Percentiles rank a stretch among this genome's conserved stretches.
Conservation (phyloP, 768 basidiomycete species). For the Phanerochaete carnosa region DNA sequence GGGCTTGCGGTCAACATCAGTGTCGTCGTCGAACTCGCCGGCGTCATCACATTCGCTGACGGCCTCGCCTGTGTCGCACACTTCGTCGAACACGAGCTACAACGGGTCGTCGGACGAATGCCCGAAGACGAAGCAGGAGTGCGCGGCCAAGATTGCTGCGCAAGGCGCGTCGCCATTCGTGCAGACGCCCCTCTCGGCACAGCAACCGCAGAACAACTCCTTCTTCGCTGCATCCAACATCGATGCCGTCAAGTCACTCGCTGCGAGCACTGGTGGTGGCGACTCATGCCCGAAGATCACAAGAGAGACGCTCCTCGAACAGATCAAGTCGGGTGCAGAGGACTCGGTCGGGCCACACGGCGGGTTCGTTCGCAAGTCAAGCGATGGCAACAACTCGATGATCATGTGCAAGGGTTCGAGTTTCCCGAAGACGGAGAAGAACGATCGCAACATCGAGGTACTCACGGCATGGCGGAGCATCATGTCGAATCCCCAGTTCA, state of each 20-base stretch:
- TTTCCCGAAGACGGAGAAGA: conserved; percentile 67
- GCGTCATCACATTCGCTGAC: conserved; percentile 22
- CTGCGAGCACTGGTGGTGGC: conserved; percentile 15
- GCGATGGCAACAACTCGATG: conserved; percentile 44
- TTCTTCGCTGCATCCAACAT: not conserved
- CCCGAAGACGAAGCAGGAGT: conserved; percentile 54
- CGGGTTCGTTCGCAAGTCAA: conserved; percentile 31
- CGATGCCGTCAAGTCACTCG: conserved; percentile 4
- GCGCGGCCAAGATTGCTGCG: conserved; percentile 45
- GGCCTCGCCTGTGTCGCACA: conserved; percentile 41
- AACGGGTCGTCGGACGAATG: conserved; percentile 28
- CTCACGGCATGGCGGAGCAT: conserved; percentile 78
- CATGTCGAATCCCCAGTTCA: conserved; percentile 70
- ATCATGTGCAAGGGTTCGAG: conserved; percentile 65
- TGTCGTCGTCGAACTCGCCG: conserved; percentile 18
- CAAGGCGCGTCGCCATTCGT: conserved; percentile 64
- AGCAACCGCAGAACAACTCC: not conserved
- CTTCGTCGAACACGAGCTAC: conserved; percentile 29
- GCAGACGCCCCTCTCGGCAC: conserved; percentile 21
- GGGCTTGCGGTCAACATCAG: conserved; percentile 19
- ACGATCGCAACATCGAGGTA: conserved; percentile 73
- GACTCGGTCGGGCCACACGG: conserved; percentile 12
- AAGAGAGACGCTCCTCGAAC: conserved; percentile 9
- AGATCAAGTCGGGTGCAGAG: not conserved
- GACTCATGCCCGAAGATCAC: conserved; percentile 20